Evolutionary conservation across 352 stramenopile species (phyloP).

Genomic region (Globisporangium rhizosaccharum): DNA sequence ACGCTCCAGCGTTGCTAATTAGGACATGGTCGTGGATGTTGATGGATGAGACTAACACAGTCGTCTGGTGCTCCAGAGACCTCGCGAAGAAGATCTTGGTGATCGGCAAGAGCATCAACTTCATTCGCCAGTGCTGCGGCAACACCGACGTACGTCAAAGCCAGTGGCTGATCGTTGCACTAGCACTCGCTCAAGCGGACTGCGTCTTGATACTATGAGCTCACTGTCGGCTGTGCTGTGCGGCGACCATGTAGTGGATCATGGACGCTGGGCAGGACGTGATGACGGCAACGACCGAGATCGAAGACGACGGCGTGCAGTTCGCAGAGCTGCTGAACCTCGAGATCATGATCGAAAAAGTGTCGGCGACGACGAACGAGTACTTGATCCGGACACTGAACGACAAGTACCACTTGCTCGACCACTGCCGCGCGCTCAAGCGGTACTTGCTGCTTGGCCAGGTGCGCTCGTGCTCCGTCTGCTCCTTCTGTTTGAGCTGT

Average conservation of each 20-base stretch:
- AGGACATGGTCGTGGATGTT: background rate
- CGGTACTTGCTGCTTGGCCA: conserved; percentile 98
- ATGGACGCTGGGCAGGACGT: conserved; percentile 53
- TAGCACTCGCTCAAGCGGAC: background rate
- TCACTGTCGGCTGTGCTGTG: background rate
- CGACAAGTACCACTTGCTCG: conserved; percentile 90
- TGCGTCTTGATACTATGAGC: background rate
- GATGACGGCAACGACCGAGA: conserved; percentile 37
- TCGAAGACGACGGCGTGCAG: conserved; percentile 50
- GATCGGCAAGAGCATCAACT: conserved; percentile 99
- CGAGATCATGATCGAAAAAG: conserved; percentile 73
- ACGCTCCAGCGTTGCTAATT: conserved; percentile 8
- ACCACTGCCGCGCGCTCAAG: conserved; percentile 96
- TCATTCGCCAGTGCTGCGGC: conserved; percentile 94
- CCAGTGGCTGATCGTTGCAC: background rate
- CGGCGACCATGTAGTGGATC: conserved; percentile 41
- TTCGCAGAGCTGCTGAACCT: conserved; percentile 69
- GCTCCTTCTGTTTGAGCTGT: background rate
- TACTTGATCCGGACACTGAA: conserved; percentile 91
- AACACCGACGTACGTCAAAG: conserved; percentile 73
- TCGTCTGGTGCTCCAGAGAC: conserved; percentile 30
- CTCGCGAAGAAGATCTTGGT: conserved; percentile 92
- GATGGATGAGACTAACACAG: background rate
- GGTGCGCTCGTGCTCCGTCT: conserved; percentile 19
- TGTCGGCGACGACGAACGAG: conserved; percentile 79